Evolutionary conservation across 2,329 filamentous ascomycete species (phyloP), one percentile per base, ranked within the genome.

Genomic region (Cucurbitaria berberidis): DNA sequence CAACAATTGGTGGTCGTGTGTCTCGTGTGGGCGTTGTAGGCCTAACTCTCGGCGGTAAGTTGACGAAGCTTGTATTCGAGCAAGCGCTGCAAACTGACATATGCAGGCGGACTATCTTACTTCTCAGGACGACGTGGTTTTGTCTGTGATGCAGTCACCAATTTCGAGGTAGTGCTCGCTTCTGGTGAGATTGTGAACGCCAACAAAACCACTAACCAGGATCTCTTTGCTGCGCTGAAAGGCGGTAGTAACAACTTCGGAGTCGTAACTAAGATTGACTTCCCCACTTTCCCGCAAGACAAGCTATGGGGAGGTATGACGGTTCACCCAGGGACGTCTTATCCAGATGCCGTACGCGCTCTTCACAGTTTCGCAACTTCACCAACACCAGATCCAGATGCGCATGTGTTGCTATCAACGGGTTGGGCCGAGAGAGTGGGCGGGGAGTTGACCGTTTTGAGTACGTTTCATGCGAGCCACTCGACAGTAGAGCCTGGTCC

Each of bases 81-180:
- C 15, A 11, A 3, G 8, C 29, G 24, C 22, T 18, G n/a, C 13
- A 29, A 7, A 27, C 13, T 42, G 16, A 42, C 24, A 18, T 18
- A 13, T 42, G 10, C n/a, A 42, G 40, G 40, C 7, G 40, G 40
- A 5, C 16, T 42, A 29, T 42, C 40, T 5, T 42, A 42, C 24
- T 42, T 42, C 16, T 42, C 40, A 11, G 40, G 22, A 29, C 40
- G 40, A 13, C 26, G 29, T 13, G 61, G 59, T 1, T 24, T 59
- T 8, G 47, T 51, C 5, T 60, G 56, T 35, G 57, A 64, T 36
- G 55, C 56, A 16, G 57, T 69, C 9, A 47, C 56, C 30, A 68
- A 64, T 26, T 67, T 65, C 22, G 59, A 74, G 38, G 60, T 77
- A 5, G 75, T 78, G 4, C 72, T 78, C 26, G 73, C 75, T 32